Base-by-base conservation (phyloP, 2,329 filamentous ascomycete species). In the Cryphonectria parasitica region DNA sequence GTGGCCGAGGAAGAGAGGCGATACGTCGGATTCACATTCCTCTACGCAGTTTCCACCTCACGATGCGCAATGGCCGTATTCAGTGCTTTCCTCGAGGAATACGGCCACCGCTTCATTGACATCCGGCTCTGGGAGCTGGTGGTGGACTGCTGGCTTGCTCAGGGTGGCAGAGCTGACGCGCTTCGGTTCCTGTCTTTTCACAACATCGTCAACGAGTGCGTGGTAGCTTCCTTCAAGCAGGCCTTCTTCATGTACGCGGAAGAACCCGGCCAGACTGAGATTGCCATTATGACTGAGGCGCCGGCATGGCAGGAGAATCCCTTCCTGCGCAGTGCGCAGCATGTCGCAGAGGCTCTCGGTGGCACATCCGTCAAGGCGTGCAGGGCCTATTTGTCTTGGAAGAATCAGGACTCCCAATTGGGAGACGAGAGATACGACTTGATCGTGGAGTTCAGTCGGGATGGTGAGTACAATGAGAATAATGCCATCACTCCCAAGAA, bases 51-150 rank as follows among this genome's bases (percentile, higher is more conserved):
- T 19, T 61, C 58, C 31, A 22, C 15, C 31, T 61, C 58, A 8
- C 7, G 34, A 13, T 22, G 31, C 31, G 58, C 34, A n/a, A n/a
- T 61, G 22, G 34, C 11, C 2, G 8, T 61, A 4, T 39, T 39
- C 15, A 34, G 17, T 22, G 58, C 31, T 4, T 61, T 61, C 19
- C 58, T 61, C 17, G 58, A 61, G 22, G 19, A n/a, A 19, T 2
- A n/a, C 1, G 2, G 19, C 58, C 1, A n/a, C 4, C 58, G 58
- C 31, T 6, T 61, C 11, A 19, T 39, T 7, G 34, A 61, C 58
- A 61, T 61, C 22, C 58, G 58, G 22, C 58, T 61, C 58, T 61
- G 58, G 58, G 31, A 61, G 28, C 58, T 61, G 31, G 58, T 61
- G 22, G 31, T 61, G 19, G 34, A 61, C 58, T 13, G 58, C 22